Base-by-base conservation (phyloP, 2,329 filamentous ascomycete genomes). In the Nannizzia gypsea region DNA sequence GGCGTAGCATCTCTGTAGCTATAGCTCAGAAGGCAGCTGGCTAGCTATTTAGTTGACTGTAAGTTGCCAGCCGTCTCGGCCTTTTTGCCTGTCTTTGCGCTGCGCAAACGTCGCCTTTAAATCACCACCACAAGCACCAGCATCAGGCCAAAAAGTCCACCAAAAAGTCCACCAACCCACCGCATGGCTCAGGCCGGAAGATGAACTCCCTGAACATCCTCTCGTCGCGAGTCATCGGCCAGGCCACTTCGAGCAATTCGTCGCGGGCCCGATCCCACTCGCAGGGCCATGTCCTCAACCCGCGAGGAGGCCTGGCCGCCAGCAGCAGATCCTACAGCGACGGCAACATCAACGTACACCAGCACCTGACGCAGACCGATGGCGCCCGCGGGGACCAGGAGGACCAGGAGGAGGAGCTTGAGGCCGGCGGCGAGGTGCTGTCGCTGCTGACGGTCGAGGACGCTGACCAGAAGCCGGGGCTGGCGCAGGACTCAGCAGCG, bases 141-240 rank as follows among this genome's bases (percentile, higher is more conserved):
- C 48, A 24, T 5, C 6, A 24, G 24, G 11, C 48, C 20, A 17
- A 50, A 50, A 42, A 40, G 38, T 17, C 38, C n/a, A 42, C 54
- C 54, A 15, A 20, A 15, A 20, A n/a, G 20, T 26, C 20, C 36
- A n/a, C 26, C 28, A 20, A 9, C 15, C 31, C 15, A 42, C 17
- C 54, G 38, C 71, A 80, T 80, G 78, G 75, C 77, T 71, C 69
- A 66, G 66, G 68, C 71, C 74, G 75, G 79, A 88, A 81, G 77
- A 96, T 96, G 92, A 96, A 96, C 85, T 95, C 91, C 69, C 81
- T 96, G 79, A 95, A 93, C 78, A 89, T 96, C 74, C 84, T 96
- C 73, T 93, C 90, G 70, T 85, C 89, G 73, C 86, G 88, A 77
- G 88, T 91, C 72, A 82, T 85, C 70, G 81, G 82, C 70, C 79